Percentiles rank a stretch among this genome's conserved stretches.
Evolutionary conservation across 1,139 yeast species (phyloP).

Genomic region (Pneumocystis jirovecii): DNA sequence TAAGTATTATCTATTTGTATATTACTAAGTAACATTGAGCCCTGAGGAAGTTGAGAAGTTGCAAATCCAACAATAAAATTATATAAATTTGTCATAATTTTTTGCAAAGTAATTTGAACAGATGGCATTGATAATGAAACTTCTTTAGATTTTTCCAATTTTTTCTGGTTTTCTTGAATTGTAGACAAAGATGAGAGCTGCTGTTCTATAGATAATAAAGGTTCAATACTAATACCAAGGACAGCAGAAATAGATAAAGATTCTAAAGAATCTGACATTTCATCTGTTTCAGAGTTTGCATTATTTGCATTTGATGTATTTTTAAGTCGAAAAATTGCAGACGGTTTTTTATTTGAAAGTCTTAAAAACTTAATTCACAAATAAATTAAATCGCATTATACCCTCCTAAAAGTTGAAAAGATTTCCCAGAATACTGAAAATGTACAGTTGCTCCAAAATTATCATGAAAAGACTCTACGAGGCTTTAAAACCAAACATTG

Average conservation of each 20-base stretch:
- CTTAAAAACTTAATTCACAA: not conserved
- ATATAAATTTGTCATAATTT: slow-evolving; percentile 82
- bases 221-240: slow-evolving; percentile 83
- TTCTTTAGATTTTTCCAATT: slow-evolving; percentile 11
- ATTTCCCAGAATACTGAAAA: slow-evolving; percentile 67
- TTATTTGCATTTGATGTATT: slow-evolving; percentile 14
- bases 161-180: not conserved
- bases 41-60: slow-evolving; percentile 25
- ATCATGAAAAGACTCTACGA: slow-evolving; percentile 23
- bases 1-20: slow-evolving; percentile 5
- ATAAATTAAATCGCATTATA: slow-evolving; percentile 14
- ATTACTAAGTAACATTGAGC: slow-evolving; percentile 5
- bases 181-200: slow-evolving; percentile 28
- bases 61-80: slow-evolving; percentile 77
- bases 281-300: slow-evolving; percentile 19
- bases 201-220: slow-evolving; percentile 43
- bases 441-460: slow-evolving; percentile 68
- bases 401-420: slow-evolving; percentile 63
- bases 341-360: slow-evolving; percentile 59
- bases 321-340: slow-evolving; percentile 68
- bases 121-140: slow-evolving; percentile 15
- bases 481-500: not conserved
- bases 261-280: slow-evolving; percentile 27
- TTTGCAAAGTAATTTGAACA: slow-evolving; percentile 51
- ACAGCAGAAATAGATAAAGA: slow-evolving; percentile 17